Evolutionary conservation across 176 grass and related monocot genomes (phyloP).

Genomic region (Eleusine indica): DNA sequence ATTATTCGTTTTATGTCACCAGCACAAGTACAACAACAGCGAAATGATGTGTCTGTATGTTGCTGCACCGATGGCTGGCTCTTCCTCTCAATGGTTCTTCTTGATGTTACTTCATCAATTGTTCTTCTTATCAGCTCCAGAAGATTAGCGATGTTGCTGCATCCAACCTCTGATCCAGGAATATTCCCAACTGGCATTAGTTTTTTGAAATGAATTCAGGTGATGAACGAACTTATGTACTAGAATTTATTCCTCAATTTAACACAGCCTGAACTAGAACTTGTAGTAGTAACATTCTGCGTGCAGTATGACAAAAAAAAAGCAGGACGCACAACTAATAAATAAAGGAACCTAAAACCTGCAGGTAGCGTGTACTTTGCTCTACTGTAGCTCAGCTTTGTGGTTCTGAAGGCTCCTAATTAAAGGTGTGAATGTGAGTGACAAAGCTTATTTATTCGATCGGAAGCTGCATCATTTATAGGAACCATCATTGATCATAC

Average conservation of each 20-base stretch:
- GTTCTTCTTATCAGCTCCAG: background rate
- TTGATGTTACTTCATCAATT: background rate
- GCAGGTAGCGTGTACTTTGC: slow-evolving; percentile 27
- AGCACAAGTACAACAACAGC: slow-evolving; percentile 18
- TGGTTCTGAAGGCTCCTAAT: slow-evolving; percentile 20
- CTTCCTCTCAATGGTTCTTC: no score
- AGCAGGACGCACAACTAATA: background rate
- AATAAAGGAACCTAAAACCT: slow-evolving; percentile 22
- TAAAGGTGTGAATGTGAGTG: background rate
- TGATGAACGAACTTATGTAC: background rate
- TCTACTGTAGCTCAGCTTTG: slow-evolving; percentile 46
- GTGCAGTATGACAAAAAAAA: background rate
- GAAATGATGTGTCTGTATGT: slow-evolving; percentile 8
- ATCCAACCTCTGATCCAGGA: background rate
- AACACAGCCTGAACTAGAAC: background rate
- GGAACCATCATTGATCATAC: slow-evolving; percentile 5
- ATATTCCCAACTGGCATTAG: background rate
- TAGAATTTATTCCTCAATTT: background rate
- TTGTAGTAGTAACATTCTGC: background rate
- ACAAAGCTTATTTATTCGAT: slow-evolving; percentile 39
- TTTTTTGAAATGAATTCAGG: background rate
- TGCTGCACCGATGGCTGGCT: background rate
- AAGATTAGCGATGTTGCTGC: background rate
- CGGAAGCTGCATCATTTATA: slow-evolving; percentile 44
- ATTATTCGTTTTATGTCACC: slow-evolving; percentile 38